These are phyloP conservation scores for Phyllosticta citribraziliensis DNA, from an alignment of 2,329 filamentous ascomycete genomes.

Conservation along the genomic window DNA sequence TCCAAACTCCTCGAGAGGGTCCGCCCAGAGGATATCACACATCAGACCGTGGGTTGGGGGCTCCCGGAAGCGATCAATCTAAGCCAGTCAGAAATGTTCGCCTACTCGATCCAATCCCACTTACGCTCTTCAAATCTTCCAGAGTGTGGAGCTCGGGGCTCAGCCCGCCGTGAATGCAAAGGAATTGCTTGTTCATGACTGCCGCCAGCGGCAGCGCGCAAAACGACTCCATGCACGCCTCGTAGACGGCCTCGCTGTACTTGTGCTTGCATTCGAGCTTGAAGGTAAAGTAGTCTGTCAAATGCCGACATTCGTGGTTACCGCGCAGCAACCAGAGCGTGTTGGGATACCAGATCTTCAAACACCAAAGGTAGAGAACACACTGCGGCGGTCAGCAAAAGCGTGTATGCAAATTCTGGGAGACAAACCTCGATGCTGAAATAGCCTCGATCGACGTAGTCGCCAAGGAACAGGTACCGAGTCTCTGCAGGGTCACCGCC, in stretches of 20 bases:
- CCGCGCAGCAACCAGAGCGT: constrained; percentile 93
- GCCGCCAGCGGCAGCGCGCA: constrained; percentile 87
- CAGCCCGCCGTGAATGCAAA: constrained; percentile 94
- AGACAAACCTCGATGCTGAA: constrained; percentile 79
- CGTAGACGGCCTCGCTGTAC: constrained; percentile 91
- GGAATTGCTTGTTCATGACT: constrained; percentile 99
- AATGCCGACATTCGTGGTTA: constrained; percentile 96
- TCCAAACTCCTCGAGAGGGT: constrained; percentile 94
- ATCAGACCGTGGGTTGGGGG: constrained; percentile 95
- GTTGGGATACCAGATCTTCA: constrained; percentile 99
- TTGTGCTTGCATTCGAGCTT: constrained; percentile 99
- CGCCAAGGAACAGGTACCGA: constrained; percentile 89
- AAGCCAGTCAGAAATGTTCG: constrained; percentile 16
- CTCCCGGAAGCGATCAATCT: constrained; percentile 97
- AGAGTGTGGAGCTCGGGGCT: constrained; percentile 93
- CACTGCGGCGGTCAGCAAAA: constrained; percentile 44
- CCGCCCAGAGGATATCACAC: constrained; percentile 99
- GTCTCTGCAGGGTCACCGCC: constrained; percentile 95
- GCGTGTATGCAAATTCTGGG: not conserved
- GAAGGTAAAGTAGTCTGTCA: constrained; percentile 99
- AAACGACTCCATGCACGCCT: constrained; percentile 98
- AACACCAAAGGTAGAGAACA: constrained; percentile 90
- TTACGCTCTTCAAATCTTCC: constrained; percentile 80
- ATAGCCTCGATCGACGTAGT: constrained; percentile 97
- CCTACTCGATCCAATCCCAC: constrained; percentile 24